Evolutionary conservation across 2,329 filamentous ascomycete species (phyloP).

Genomic region (Neonectria neomacrospora): DNA sequence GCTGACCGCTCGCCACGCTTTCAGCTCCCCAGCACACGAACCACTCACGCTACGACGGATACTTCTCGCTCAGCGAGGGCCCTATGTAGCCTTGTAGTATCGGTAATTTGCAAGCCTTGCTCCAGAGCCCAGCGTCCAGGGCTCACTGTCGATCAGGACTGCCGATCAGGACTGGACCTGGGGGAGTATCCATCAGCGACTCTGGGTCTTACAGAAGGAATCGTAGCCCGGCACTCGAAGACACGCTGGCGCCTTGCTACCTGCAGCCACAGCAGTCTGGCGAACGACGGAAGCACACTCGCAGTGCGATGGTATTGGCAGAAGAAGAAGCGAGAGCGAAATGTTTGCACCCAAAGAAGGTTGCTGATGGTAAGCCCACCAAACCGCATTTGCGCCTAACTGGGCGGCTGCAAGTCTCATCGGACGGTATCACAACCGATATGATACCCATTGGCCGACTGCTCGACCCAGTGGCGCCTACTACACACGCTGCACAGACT

Average conservation of each 20-base stretch:
- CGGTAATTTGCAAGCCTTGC: slow-evolving; percentile 16
- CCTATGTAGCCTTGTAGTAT: slow-evolving; percentile 12
- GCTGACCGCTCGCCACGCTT: slow-evolving; percentile 22
- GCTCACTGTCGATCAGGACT: neutral
- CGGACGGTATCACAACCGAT: neutral
- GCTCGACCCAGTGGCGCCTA: slow-evolving; percentile 8
- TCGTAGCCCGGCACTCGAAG: neutral
- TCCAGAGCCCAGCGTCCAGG: neutral
- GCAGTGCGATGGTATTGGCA: neutral
- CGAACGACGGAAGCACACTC: slow-evolving; percentile 3
- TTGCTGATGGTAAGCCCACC: neutral
- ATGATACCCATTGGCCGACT: slow-evolving; percentile 3
- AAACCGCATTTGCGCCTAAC: neutral
- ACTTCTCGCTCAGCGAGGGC: neutral
- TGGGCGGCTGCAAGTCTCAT: neutral
- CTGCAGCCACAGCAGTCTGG: slow-evolving; percentile 15
- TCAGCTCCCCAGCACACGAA: slow-evolving; percentile 15
- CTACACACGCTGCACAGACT: neutral
- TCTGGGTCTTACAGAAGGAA: slow-evolving; percentile 1
- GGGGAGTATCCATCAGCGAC: neutral
- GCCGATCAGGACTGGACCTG: slow-evolving; percentile 11
- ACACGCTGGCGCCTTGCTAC: slow-evolving; percentile 7
- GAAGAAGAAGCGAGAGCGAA: neutral
- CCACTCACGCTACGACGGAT: slow-evolving; percentile 19
- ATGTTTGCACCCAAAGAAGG: neutral